These are phyloP conservation scores for Coemansia sp. DNA, from an alignment of 192 early-diverging fungal genomes.

Conservation along the genomic window DNA sequence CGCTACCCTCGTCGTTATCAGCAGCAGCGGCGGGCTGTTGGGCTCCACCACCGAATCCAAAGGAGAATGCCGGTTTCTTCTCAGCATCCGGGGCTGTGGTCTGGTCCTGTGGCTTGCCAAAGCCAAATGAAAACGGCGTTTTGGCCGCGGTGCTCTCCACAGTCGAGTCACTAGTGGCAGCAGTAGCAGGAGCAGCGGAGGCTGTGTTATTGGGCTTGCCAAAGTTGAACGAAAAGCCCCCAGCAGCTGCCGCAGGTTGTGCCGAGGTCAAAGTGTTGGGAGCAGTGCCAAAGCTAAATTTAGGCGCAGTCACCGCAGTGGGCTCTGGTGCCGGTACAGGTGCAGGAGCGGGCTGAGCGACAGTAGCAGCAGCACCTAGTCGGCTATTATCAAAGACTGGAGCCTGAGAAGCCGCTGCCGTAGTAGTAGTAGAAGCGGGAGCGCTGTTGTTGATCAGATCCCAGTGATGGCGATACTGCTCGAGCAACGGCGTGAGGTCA, in stretches of 20 bases:
- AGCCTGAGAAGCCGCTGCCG: not conserved
- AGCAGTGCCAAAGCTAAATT: slow-evolving; percentile 15
- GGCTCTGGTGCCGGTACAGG: not conserved
- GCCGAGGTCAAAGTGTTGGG: slow-evolving; percentile 1
- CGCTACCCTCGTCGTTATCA: slow-evolving; percentile 7
- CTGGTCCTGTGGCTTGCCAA: slow-evolving; percentile 11
- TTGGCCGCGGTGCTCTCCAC: slow-evolving; percentile 15
- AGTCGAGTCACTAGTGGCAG: not conserved
- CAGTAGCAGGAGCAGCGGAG: not conserved
- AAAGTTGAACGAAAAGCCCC: slow-evolving; percentile 39
- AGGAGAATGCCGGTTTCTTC: slow-evolving; percentile 41
- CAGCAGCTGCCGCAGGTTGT: slow-evolving; percentile 4
- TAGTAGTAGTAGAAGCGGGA: not conserved
- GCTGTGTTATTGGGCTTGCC: slow-evolving; percentile 24
- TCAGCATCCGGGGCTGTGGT: not conserved
- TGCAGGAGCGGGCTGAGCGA: not conserved
- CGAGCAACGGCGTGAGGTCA: slow-evolving; percentile 45
- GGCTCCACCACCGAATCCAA: slow-evolving; percentile 40
- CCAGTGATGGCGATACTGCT: slow-evolving; percentile 51
- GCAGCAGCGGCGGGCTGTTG: not conserved
- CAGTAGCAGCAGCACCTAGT: not conserved
- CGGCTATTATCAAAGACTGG: slow-evolving; percentile 13
- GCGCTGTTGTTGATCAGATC: slow-evolving; percentile 13
- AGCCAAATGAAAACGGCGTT: slow-evolving; percentile 49
- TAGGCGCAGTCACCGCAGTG: not conserved